Evolutionary conservation across 805 yeast genomes (phyloP).

Genomic region (Starmerella potacharoeniae): DNA sequence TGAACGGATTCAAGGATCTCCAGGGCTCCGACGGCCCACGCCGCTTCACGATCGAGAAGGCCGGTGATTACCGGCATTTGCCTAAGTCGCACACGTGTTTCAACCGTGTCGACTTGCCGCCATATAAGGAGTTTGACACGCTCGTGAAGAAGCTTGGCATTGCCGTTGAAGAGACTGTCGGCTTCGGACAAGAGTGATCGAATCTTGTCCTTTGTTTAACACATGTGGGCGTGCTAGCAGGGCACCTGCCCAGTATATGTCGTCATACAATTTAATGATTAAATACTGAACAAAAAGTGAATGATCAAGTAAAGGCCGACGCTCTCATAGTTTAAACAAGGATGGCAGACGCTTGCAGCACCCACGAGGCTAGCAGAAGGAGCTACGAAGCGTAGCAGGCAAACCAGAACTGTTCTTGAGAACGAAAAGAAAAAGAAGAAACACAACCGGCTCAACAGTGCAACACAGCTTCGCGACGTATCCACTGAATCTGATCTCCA

Average conservation of each 20-base stretch:
- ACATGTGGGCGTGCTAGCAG: neutral
- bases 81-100: constrained; percentile 98
- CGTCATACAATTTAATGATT: neutral
- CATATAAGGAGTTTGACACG: constrained; percentile 71
- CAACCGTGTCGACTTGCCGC: constrained; percentile 97
- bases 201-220: neutral
- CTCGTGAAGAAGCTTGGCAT: constrained; percentile 81
- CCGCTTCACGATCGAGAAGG: constrained; percentile 95
- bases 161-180: constrained; percentile 98
- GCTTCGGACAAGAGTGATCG: constrained; percentile 86
- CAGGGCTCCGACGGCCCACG: constrained; percentile 99
- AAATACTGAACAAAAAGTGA: neutral
- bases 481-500: too few species aligned
- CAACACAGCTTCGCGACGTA: too few species aligned
- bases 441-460: too few species aligned
- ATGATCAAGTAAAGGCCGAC: too few species aligned
- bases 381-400: too few species aligned
- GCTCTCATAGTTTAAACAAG: too few species aligned
- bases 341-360: too few species aligned
- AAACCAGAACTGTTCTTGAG: too few species aligned
- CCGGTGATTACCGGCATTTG: constrained; percentile 81
- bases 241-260: neutral
- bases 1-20: constrained; percentile 94
- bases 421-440: too few species aligned
- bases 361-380: too few species aligned